These are phyloP conservation scores for Ilex aquifolium DNA, from an alignment of 257 asterid genomes.

Conservation along the genomic window DNA sequence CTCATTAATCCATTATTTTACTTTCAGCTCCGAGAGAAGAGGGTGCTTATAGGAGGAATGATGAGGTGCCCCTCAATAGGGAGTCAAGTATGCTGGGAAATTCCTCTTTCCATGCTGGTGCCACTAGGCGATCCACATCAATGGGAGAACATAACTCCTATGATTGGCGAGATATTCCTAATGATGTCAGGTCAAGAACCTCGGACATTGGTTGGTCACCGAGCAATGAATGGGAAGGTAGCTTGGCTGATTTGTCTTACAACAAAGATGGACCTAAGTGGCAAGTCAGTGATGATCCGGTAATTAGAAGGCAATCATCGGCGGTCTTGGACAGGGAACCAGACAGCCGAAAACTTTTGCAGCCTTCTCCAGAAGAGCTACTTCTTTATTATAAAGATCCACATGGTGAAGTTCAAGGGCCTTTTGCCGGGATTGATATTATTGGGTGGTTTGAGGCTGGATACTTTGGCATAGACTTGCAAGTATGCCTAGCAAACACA, in stretches of 20 bases:
- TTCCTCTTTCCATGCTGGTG: constrained; percentile 34
- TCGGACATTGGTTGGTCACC: constrained; percentile 20
- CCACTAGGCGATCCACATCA: constrained; percentile 71
- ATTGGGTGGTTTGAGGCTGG: constrained; percentile 98
- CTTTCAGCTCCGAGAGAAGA: constrained; percentile 46
- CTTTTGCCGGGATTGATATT: constrained; percentile 88
- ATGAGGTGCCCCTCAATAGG: constrained; percentile 26
- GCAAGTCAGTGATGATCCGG: constrained; percentile 52
- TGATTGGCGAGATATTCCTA: constrained; percentile 47
- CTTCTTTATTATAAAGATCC: constrained; percentile 90
- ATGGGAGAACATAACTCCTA: constrained; percentile 48
- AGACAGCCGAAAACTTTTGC: constrained; percentile 43
- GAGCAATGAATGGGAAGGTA: constrained; percentile 36
- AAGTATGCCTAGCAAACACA: constrained; percentile 72
- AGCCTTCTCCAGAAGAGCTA: constrained; percentile 74
- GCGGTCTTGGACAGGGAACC: constrained; percentile 45
- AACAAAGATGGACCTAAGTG: constrained; percentile 40
- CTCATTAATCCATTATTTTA: background rate
- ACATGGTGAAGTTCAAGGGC: constrained; percentile 87
- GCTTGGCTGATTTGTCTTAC: constrained; percentile 38
- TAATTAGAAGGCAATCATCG: constrained; percentile 56
- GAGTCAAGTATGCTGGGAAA: constrained; percentile 31
- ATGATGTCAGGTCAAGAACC: constrained; percentile 26
- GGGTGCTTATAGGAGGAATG: constrained; percentile 18
- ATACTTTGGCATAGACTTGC: constrained; percentile 93